phyloP scores from a whole-genome alignment of 805 yeast species.

The Schwanniomyces occidentalis region DNA sequence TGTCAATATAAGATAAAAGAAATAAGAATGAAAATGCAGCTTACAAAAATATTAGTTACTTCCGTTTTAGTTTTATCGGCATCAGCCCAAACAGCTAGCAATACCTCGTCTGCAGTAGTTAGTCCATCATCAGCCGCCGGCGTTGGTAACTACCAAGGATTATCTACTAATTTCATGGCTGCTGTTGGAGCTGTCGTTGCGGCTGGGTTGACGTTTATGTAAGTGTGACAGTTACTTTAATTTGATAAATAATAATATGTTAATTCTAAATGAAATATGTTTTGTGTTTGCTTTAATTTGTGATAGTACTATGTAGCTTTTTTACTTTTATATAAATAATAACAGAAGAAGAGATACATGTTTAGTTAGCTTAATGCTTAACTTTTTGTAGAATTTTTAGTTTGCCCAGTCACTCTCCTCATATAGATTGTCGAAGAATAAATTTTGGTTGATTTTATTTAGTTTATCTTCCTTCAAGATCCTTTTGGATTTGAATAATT shows the following conservation, averaged over 20 bases:
- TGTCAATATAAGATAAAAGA: neutral
- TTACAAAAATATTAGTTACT: constrained; percentile 8
- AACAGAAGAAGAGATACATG: too few relatives aligned
- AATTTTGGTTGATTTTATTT: constrained; percentile 3
- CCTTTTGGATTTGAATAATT: constrained; percentile 5
- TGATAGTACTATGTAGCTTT: neutral
- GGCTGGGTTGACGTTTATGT: too few relatives aligned
- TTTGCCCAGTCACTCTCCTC: neutral
- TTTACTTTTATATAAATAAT: constrained; percentile 1
- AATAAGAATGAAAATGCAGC: constrained; percentile 13
- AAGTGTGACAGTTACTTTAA: constrained; percentile 17
- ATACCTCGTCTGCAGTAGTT: constrained; percentile 7
- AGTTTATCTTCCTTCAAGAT: constrained; percentile 4
- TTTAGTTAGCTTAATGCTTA: too few relatives aligned
- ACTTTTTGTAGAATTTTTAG: neutral
- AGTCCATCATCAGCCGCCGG: constrained; percentile 11
- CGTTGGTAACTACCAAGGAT: constrained; percentile 9
- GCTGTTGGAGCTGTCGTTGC: constrained; percentile 17
- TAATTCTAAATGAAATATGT: neutral
- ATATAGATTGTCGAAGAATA: constrained; percentile 1
- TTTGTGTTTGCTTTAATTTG: neutral
- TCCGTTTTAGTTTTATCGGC: constrained; percentile 10
- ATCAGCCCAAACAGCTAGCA: constrained; percentile 11
- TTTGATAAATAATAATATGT: constrained; percentile 4
- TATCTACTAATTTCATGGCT: constrained; percentile 11